Percentiles rank a stretch among this genome's conserved stretches.
phyloP scores from a whole-genome alignment of 1,284 basidiomycete species.

The Mycena citricolor region DNA sequence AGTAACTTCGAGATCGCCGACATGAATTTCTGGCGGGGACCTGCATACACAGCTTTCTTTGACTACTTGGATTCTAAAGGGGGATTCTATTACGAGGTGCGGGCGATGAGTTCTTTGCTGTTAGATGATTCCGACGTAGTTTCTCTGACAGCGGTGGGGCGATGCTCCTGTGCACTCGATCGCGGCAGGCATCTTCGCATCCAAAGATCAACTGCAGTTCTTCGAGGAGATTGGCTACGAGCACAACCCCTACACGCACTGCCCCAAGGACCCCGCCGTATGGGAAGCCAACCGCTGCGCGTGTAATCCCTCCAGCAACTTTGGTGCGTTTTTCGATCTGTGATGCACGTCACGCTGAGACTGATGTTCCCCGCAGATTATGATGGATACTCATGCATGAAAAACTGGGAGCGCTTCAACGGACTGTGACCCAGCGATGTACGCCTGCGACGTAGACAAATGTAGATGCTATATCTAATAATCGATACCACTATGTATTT shows the following conservation, averaged over 20 bases:
- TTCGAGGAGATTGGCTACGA: conserved; percentile 65
- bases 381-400: conserved; percentile 26
- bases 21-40: conserved; percentile 72
- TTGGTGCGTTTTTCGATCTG: conserved; percentile 41
- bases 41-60: conserved; percentile 77
- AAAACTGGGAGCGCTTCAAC: conserved; percentile 23
- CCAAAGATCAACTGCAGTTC: conserved; percentile 69
- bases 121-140: neutral
- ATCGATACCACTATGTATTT: too few relatives aligned
- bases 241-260: conserved; percentile 63
- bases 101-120: conserved; percentile 21
- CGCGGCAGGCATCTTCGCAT: conserved; percentile 67
- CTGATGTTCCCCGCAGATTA: conserved; percentile 13
- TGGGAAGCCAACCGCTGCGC: conserved; percentile 51
- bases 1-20: conserved; percentile 83
- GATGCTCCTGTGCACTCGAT: conserved; percentile 85
- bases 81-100: conserved; percentile 82
- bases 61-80: conserved; percentile 78
- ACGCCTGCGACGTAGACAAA: too few relatives aligned
- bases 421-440: conserved; percentile 5
- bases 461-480: neutral
- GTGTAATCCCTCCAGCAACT: conserved; percentile 49
- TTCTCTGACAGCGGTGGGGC: conserved; percentile 60
- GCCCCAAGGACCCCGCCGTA: conserved; percentile 49
- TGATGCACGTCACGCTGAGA: conserved; percentile 2